These are phyloP conservation scores for Groenewaldozyma salmanticensis DNA, from an alignment of 805 yeast species.

Conservation along the genomic window DNA sequence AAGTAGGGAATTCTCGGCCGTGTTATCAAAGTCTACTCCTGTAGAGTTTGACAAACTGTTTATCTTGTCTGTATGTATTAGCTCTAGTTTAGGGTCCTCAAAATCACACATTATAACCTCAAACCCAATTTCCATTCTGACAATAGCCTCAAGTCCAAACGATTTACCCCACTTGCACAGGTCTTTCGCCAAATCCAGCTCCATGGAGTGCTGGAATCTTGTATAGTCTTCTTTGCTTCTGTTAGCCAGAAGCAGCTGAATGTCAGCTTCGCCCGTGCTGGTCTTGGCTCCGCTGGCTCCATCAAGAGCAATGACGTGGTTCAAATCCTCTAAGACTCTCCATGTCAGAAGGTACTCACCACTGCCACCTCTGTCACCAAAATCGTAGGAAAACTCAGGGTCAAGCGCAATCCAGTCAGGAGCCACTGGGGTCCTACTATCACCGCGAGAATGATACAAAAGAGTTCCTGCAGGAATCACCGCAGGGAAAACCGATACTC, in stretches of 20 bases:
- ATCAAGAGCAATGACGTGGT: constrained; percentile 42
- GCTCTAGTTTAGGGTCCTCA: constrained; percentile 31
- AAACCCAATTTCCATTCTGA: constrained; percentile 51
- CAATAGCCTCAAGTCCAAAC: constrained; percentile 47
- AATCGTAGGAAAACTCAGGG: constrained; percentile 43
- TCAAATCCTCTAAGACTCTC: constrained; percentile 36
- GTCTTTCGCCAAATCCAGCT: constrained; percentile 40
- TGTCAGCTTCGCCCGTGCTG: constrained; percentile 50
- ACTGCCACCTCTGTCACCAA: constrained; percentile 1
- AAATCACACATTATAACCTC: constrained; percentile 54
- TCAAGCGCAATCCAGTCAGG: constrained; percentile 61
- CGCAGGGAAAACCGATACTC: constrained; percentile 6
- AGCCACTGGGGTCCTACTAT: constrained; percentile 40
- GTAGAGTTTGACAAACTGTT: constrained; percentile 3
- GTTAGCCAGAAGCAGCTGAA: constrained; percentile 34
- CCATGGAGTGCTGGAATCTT: constrained; percentile 20
- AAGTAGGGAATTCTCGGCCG: constrained; percentile 11
- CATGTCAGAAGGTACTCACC: constrained; percentile 29
- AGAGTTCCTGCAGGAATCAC: constrained; percentile 33
- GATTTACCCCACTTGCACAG: constrained; percentile 47
- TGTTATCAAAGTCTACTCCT: constrained; percentile 17
- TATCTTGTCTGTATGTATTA: constrained; percentile 23
- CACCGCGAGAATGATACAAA: constrained; percentile 47
- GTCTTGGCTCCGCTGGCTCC: constrained; percentile 60
- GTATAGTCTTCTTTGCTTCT: constrained; percentile 22